Percentiles rank a stretch among this genome's conserved stretches.
Conservation (phyloP, 441 rosid species). For the Gossypium davidsonii region DNA sequence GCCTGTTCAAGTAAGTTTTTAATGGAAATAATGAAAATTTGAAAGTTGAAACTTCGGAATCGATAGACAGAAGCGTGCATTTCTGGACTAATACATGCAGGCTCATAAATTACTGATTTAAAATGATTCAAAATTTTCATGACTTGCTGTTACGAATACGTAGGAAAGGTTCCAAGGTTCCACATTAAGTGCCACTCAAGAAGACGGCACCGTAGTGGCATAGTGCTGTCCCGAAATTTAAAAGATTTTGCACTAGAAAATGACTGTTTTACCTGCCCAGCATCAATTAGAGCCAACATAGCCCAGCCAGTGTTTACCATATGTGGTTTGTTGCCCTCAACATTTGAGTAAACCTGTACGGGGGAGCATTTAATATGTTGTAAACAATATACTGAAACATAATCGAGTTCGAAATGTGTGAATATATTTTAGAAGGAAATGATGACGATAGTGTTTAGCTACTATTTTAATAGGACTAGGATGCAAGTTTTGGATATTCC, state of each 20-base stretch:
- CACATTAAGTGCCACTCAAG: not conserved
- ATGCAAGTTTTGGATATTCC: not conserved
- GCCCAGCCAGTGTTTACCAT: slow-evolving; percentile 83
- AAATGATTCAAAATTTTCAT: not conserved
- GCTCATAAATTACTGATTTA: not conserved
- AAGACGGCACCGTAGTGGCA: not conserved
- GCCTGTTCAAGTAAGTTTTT: slow-evolving; percentile 31
- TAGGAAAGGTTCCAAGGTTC: not conserved
- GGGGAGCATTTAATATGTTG: not conserved
- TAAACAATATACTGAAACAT: not conserved
- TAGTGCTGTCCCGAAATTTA: not conserved
- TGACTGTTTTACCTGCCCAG: slow-evolving; percentile 58
- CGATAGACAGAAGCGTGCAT: no score
- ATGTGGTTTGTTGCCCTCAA: slow-evolving; percentile 57
- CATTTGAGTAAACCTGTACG: slow-evolving; percentile 49
- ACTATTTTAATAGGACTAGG: not conserved
- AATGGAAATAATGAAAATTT: not conserved
- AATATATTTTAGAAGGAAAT: not conserved
- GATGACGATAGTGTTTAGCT: not conserved
- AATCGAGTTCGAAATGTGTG: not conserved
- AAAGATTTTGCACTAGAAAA: not conserved
- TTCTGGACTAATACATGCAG: slow-evolving; percentile 1
- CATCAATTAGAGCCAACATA: slow-evolving; percentile 67
- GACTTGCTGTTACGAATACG: not conserved
- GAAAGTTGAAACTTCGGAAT: not conserved